Evolutionary conservation across 2,329 filamentous ascomycete genomes (phyloP), one percentile per base, ranked within the genome.

Genomic region (Dichotomopilus funicola): DNA sequence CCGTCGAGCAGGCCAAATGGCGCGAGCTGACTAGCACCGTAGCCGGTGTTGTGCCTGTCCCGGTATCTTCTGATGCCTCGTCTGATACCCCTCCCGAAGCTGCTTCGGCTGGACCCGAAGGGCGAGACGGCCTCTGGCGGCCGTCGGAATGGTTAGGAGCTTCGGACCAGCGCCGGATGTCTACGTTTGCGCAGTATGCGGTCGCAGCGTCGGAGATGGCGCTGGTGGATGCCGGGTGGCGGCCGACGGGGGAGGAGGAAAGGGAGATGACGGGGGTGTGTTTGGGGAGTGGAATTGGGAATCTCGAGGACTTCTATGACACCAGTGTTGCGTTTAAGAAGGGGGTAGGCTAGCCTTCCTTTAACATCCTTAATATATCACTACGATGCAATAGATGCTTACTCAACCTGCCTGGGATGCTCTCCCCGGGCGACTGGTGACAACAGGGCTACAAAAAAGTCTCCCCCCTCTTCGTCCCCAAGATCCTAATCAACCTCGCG

Each of bases 211-310:
- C 89, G 0, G 82, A 89, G 50, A 94, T 97, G 79, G 94, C 94
- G 0, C 75, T 99, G 51, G 72, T 81, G 34, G 90, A 97, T 75
- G 87, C 92, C 0, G 83, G 79, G 2, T 96, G 91, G 89, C 76
- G 79, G 49, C 83, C 86, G 0, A 74, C 73, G 5, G 71, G 67
- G 4, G 75, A 78, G 13, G 78, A 83, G 31, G 82, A 91, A 55
- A 78, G 80, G 31, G 88, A 95, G 66, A 78, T 79, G 53, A 95
- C 91, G 0, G 94, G 94, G 0, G 88, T 99, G 1, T 96, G 92
- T 66, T 78, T 99, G 42, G 94, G 94, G 2, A 97, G 92, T 62
- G 94, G 94, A 1, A 96, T 99, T 64, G 94, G 94, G 12, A 96
- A 94, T 65, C 79, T 99, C 41, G 88, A 96, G 42, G 91, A 96